Evolutionary conservation across 805 yeast genomes (phyloP), one percentile per base, ranked within the genome.

Genomic region (Kockiozyma suomiensis): DNA sequence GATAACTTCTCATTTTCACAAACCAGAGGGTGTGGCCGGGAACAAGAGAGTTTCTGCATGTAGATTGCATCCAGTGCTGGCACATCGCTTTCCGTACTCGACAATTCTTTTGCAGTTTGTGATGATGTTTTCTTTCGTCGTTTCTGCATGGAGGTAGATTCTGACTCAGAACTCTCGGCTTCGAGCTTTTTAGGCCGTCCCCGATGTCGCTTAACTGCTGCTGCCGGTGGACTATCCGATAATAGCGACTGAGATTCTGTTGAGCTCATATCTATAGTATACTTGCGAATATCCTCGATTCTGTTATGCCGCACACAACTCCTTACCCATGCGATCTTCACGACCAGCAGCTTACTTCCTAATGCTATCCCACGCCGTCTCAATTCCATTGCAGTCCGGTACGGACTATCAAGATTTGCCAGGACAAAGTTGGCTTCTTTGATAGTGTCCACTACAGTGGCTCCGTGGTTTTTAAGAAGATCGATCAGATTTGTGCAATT

Each of bases 1-100:
- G 58, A 43, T 0, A 64, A 54, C 6, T 58, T 52, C 28, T 63
- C 59, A 15, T 64, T 64, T 12, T 30, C 26, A 43, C 62, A 56
- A 13, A 35, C 26, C 12, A 59, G 25, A 10, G 68, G 67, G 26
- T 65, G 60, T 17, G 58, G 61, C 6, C 68, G 56, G 23, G 43
- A 40, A 21, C 68, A 64, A 4, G 68, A 59, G 17, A 41, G 28
- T 23, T 43, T 52, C 10, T 43, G 40, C n/a, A 48, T 6, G 37
- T 53, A 61, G 13, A 54, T 40, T 37, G 26, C 50, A 30, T 56
- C 64, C 8, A 56, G 58, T 2, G 30, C 37, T 38, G 50, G 49
- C 4, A 52, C 12, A 2, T 42, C 49, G 35, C 43, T 30, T 7
- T 32, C 50, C 10, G 30, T 32, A 3, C 43, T 30, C 5, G 23